Percentiles rank a stretch among this genome's conserved stretches.
phyloP scores from a whole-genome alignment of 75 land plant genomes.

The Picea sitchensis region DNA sequence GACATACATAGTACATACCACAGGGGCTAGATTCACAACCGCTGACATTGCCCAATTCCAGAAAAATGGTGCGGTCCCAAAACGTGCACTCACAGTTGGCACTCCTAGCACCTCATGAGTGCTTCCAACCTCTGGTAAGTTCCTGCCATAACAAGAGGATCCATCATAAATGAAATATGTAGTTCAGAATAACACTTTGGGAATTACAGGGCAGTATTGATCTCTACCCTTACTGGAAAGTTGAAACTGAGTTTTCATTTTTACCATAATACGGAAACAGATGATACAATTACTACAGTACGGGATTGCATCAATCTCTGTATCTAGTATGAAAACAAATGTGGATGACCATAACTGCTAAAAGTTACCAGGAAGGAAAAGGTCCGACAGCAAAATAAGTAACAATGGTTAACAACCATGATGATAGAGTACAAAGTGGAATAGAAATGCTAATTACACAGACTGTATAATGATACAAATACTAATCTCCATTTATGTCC shows the following conservation, averaged over 20 bases:
- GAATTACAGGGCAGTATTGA: background rate
- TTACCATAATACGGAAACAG: background rate
- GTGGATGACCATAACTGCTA: background rate
- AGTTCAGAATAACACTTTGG: background rate
- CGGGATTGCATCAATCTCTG: background rate
- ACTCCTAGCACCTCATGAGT: constrained; percentile 73
- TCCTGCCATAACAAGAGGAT: constrained; percentile 39
- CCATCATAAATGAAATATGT: background rate
- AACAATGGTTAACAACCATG: background rate
- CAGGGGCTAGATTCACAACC: constrained; percentile 67
- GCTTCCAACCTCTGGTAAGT: constrained; percentile 84
- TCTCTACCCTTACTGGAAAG: background rate
- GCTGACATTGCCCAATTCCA: constrained; percentile 95
- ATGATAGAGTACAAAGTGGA: background rate
- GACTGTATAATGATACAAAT: too few relatives aligned
- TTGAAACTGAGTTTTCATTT: background rate
- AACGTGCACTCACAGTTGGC: constrained; percentile 92
- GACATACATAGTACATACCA: constrained; percentile 23
- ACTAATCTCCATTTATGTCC: too few relatives aligned
- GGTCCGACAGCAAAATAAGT: background rate
- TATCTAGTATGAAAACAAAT: background rate
- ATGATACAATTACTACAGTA: background rate
- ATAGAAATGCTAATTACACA: too few relatives aligned
- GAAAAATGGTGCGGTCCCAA: constrained; percentile 90
- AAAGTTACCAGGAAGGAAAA: background rate